phyloP scores from a whole-genome alignment of 2,329 filamentous ascomycete genomes.

The Trichoderma hamatum region DNA sequence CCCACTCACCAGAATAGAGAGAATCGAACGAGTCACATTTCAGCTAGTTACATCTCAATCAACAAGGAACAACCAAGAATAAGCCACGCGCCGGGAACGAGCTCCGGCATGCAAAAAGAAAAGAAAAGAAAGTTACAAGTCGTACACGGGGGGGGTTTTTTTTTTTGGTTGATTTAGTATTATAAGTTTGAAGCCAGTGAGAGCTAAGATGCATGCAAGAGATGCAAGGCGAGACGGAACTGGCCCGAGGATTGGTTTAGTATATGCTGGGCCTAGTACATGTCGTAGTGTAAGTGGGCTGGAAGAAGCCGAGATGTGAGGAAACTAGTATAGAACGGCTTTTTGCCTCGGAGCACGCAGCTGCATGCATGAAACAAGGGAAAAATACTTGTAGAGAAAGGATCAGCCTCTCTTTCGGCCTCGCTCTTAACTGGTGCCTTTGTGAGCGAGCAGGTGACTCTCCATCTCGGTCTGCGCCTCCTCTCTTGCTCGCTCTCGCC shows the following conservation, averaged over 20 bases:
- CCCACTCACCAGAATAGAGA: neutral
- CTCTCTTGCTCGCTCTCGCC: neutral
- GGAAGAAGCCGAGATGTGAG: conserved; percentile 14
- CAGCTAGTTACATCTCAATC: conserved; percentile 23
- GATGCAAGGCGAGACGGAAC: neutral
- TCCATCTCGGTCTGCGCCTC: neutral
- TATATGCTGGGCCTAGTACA: neutral
- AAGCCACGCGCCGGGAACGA: conserved; percentile 12
- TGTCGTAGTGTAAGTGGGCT: neutral
- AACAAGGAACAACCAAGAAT: neutral
- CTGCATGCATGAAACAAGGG: conserved; percentile 14
- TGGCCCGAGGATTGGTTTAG: neutral
- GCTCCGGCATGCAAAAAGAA: neutral
- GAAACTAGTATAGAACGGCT: conserved; percentile 7
- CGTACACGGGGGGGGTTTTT: neutral
- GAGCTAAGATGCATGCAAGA: conserved; percentile 13
- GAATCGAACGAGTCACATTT: conserved; percentile 15
- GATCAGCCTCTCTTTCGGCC: neutral
- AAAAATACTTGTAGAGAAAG: neutral
- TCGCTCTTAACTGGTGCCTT: neutral
- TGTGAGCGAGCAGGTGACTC: neutral
- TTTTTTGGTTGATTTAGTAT: neutral
- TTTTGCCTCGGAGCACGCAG: neutral
- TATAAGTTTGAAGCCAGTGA: too few species aligned
- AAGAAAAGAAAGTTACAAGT: neutral